Conservation (phyloP, 306 rosid genomes). For the Calophaca sinica region DNA sequence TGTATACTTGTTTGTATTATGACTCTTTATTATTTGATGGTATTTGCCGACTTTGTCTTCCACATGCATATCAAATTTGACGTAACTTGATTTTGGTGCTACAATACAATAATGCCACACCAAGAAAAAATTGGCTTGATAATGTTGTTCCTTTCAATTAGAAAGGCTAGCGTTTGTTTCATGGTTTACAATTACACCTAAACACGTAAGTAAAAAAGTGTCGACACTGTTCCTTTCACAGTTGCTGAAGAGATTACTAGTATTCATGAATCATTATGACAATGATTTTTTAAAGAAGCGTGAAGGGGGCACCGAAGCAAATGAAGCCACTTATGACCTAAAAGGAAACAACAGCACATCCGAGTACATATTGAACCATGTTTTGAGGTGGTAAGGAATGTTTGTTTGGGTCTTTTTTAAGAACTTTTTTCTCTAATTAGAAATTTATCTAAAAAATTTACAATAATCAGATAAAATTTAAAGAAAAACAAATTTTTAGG, state of each 20-base stretch:
- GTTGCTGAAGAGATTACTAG: neutral
- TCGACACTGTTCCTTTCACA: constrained; percentile 1
- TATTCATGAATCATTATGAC: constrained; percentile 46
- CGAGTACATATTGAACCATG: neutral
- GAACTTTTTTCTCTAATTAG: neutral
- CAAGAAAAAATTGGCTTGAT: constrained; percentile 24
- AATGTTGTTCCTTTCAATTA: constrained; percentile 3
- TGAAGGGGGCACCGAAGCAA: constrained; percentile 31
- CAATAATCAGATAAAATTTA: no score
- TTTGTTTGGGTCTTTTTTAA: neutral
- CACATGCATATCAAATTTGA: constrained; percentile 53
- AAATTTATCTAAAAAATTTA: no score
- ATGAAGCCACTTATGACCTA: constrained; percentile 6
- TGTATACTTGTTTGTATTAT: constrained; percentile 19
- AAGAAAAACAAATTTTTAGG: no score
- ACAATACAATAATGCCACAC: constrained; percentile 48
- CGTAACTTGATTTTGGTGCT: constrained; percentile 63
- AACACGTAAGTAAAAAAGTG: constrained; percentile 32
- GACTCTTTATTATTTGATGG: constrained; percentile 51
- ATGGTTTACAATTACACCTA: constrained; percentile 25
- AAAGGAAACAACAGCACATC: neutral
- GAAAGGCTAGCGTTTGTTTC: constrained; percentile 2
- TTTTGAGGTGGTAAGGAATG: neutral
- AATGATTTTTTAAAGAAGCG: constrained; percentile 26
- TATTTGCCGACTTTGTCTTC: constrained; percentile 46